Conservation (phyloP, 495 filamentous ascomycete species). For the Monascus purpureus region DNA sequence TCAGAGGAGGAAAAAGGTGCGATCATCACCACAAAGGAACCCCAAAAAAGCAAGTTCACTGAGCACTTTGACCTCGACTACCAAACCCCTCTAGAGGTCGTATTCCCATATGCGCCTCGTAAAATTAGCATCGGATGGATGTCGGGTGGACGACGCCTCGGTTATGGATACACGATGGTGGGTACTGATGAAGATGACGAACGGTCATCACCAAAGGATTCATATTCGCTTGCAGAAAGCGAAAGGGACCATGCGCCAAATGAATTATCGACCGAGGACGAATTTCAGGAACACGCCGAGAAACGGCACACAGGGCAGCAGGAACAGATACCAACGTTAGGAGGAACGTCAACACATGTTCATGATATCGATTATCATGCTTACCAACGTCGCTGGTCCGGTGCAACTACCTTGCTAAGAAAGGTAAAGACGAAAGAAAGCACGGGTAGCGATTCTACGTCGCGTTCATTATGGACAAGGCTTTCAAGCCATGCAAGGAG, state of each 20-base stretch:
- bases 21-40: background rate
- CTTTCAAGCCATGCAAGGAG: slow-evolving; percentile 6
- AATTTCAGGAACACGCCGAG: background rate
- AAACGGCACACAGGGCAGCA: background rate
- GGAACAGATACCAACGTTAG: slow-evolving; percentile 1
- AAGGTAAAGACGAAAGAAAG: slow-evolving; percentile 4
- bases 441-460: slow-evolving; percentile 5
- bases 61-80: slow-evolving; percentile 15
- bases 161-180: slow-evolving; percentile 29
- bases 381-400: slow-evolving; percentile 5
- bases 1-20: background rate
- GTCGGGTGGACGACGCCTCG: slow-evolving; percentile 27
- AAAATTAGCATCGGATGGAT: slow-evolving; percentile 33
- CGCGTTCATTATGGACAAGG: slow-evolving; percentile 16
- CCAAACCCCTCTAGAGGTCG: background rate
- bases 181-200: slow-evolving; percentile 8
- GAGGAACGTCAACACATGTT: background rate
- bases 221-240: background rate
- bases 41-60: slow-evolving; percentile 14
- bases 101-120: slow-evolving; percentile 8
- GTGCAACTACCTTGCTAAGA: slow-evolving; percentile 2
- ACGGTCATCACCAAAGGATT: background rate
- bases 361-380: background rate
- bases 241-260: background rate
- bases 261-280: background rate